Base-by-base conservation (phyloP, 805 yeast genomes). In the Pichia sporocuriosa region DNA sequence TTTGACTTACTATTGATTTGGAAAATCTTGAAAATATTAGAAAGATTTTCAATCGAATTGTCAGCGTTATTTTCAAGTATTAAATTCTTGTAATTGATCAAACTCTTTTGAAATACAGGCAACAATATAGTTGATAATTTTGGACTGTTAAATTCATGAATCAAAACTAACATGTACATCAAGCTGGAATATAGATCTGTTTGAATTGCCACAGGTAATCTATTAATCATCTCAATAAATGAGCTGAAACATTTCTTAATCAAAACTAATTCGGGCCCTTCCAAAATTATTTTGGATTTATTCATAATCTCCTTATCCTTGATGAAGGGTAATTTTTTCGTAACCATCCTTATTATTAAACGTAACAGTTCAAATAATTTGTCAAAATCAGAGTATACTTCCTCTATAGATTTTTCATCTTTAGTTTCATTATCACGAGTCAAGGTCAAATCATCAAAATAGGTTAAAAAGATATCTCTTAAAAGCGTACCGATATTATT, bases 291-390 rank as follows among this genome's bases (percentile, higher is more conserved):
- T 44, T 59, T 46, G 35, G 48, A 21, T 35, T 47, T 50, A 16
- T 24, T 8, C 6, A 12, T 2, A 36, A 72, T 64, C 41, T 56
- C 70, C 31, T 68, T 71, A 23, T 69, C 71, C 42, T 73, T 70
- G 31, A 81, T 63, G 39, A 78, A 73, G 8, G 94, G 89, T 32
- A 83, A 61, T 8, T 72, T 62, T 24, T 67, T 69, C 22, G 80
- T 71, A 15, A 88, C 62, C 0, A 85, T 81, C 17, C 80, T 67
- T 65, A 84, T 68, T 15, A 76, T 73, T 6, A 88, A 71, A 47
- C 96, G 69, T 37, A 88, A 62, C 21, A 89, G 66, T 56, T 90
- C 97, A 58, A 90, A 86, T 33, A 87, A 63, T 53, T 84, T 86
- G 51, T 86, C 95, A 41, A 84, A 80, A 39, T 79, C 81, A 23